These are phyloP conservation scores for Fusarium nygamai DNA, from an alignment of 2,329 filamentous ascomycete species.

Conservation along the genomic window DNA sequence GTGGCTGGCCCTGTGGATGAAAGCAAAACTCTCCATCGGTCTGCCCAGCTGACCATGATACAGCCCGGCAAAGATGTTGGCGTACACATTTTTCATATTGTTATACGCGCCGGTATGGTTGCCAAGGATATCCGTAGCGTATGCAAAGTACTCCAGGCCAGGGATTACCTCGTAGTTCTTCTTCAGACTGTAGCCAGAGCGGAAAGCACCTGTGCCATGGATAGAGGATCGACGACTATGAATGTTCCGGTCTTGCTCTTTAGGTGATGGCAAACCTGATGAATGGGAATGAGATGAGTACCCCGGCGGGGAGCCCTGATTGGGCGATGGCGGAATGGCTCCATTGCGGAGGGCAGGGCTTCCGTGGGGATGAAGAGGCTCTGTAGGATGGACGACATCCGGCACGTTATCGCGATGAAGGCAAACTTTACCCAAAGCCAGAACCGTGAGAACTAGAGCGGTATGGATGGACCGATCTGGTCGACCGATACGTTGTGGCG, in stretches of 20 bases:
- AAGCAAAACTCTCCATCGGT: constrained; percentile 82
- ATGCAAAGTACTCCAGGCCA: constrained; percentile 88
- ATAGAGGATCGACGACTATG: constrained; percentile 63
- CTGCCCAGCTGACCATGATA: constrained; percentile 90
- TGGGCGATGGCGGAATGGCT: constrained; percentile 60
- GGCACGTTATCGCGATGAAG: constrained; percentile 63
- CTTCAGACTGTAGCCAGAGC: constrained; percentile 47
- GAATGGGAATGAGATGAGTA: constrained; percentile 58
- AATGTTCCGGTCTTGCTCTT: constrained; percentile 57
- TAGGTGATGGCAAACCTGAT: constrained; percentile 62
- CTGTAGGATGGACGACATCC: constrained; percentile 60
- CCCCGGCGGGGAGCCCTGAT: constrained; percentile 64
- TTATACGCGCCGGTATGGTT: constrained; percentile 81
- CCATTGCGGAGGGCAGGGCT: constrained; percentile 58
- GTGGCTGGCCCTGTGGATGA: constrained; percentile 66
- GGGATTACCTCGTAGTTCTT: constrained; percentile 86
- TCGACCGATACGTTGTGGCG: constrained; percentile 54
- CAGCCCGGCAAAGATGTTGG: constrained; percentile 82
- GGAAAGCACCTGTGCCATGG: constrained; percentile 51
- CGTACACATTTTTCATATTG: constrained; percentile 85
- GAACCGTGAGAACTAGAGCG: constrained; percentile 81
- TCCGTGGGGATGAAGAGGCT: constrained; percentile 47
- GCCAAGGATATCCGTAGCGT: constrained; percentile 86
- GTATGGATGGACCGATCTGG: constrained; percentile 78
- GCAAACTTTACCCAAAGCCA: constrained; percentile 89